Evolutionary conservation across 2,329 filamentous ascomycete species (phyloP), one percentile per base, ranked within the genome.

Genomic region (Amauroascus verrucosus): DNA sequence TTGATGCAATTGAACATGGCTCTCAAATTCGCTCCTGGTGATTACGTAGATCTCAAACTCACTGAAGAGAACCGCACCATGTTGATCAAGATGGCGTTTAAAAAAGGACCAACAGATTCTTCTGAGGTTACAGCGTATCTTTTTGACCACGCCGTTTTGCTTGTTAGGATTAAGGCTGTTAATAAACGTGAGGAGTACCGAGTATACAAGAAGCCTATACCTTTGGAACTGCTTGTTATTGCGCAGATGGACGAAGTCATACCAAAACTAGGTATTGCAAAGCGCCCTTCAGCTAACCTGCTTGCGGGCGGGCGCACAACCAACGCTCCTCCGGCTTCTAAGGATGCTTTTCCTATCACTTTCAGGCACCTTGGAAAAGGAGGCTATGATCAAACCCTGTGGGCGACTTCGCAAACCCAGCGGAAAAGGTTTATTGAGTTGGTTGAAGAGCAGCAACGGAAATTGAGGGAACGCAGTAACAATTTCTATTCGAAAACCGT

Each of bases 201-300:
- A 66, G 93, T 95, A 0, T 97, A 97, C 70, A 82, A 89, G 63
- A 88, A 90, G 74, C 93, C 93, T 0, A 98, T 98, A 60, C 93
- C 93, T 13, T 74, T 98, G 30, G 93, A 98, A 67, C 77, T 98
- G 6, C 77, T 98, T 14, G 84, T 93, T 22, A 97, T 98, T 61
- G 84, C 86, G 51, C 91, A 97, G 66, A 97, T 98, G 91, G 91
- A 97, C 51, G 89, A 96, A 66, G 84, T 97, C 28, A 87, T 95
- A 40, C 90, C 90, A 2, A 83, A 81, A 58, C 71, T 84, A 47
- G 89, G 89, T 22, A 77, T 88, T 44, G 76, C 88, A 32, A 97
- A 95, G 72, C 80, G 93, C 49, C 84, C 90, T 13, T 94, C 91
- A 0, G 93, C 89, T 2, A 91, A 88, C 67, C 75, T 97, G 63